Evolutionary conservation across 1,284 basidiomycete genomes (phyloP).

Genomic region (Microbotryum violaceum): DNA sequence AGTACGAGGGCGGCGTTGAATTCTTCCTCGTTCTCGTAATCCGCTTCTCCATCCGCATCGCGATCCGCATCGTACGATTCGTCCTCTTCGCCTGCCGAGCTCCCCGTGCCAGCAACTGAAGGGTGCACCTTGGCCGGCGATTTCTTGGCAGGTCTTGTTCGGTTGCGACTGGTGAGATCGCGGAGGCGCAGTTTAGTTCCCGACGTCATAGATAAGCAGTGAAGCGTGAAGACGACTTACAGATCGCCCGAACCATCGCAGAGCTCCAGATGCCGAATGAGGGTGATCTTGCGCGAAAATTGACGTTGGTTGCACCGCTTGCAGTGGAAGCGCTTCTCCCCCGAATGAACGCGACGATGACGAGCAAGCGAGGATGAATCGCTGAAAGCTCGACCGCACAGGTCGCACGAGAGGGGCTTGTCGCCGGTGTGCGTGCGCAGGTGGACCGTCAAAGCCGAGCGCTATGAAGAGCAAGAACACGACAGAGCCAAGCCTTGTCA

Average conservation of each 20-base stretch:
- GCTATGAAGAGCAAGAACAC: constrained; percentile 19
- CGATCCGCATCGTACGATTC: not conserved
- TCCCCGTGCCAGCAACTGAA: not conserved
- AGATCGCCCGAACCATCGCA: constrained; percentile 10
- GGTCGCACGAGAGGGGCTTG: constrained; percentile 50
- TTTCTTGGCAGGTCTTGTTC: not conserved
- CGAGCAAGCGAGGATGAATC: constrained; percentile 53
- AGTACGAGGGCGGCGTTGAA: too few relatives aligned
- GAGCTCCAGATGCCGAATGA: constrained; percentile 21
- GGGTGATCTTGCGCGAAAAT: constrained; percentile 23
- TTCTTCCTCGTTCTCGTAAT: not conserved
- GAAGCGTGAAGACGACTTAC: not conserved
- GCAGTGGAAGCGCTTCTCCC: constrained; percentile 27
- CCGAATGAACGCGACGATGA: constrained; percentile 42
- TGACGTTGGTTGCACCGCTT: constrained; percentile 19
- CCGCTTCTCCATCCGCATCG: not conserved
- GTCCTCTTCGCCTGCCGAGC: not conserved
- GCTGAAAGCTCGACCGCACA: constrained; percentile 49
- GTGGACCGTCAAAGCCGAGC: constrained; percentile 38
- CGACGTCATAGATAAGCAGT: not conserved
- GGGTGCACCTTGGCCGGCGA: not conserved
- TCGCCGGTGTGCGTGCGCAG: constrained; percentile 48
- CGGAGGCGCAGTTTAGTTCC: not conserved
- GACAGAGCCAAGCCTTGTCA: not conserved
- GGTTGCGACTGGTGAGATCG: not conserved